Evolutionary conservation across 768 basidiomycete species (phyloP), one percentile per base, ranked within the genome.

Genomic region (Lactarius pseudohatsudake): DNA sequence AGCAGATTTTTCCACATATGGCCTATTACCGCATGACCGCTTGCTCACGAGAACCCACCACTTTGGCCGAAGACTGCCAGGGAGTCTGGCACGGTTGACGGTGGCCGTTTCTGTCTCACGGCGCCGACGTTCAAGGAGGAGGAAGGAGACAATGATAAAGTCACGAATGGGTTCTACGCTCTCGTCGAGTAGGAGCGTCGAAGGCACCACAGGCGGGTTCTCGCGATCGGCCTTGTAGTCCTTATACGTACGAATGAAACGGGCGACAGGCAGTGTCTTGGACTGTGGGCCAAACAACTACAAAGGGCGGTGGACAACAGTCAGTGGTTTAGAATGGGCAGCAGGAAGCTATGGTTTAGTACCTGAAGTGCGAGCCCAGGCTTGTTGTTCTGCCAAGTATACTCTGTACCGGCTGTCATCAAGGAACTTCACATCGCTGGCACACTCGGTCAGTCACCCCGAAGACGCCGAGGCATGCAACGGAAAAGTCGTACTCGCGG

Each of bases 91-190:
- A 3, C 30, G 57, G 45, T 43, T 69, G 34, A 56, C 57, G 7
- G 64, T 57, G 22, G 54, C 43, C 1, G 61, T 63, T 41, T 69
- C 68, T 9, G 38, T 59, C 64, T 65, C 68, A 16, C 69, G 69
- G 15, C 68, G 67, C n/a, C 68, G 67, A 45, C 69, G 67, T 30
- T 70, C 69, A 15, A 70, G 18, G 30, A 70, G 28, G 15, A 70
- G 69, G 40, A 70, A 70, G 36, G 69, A 70, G 9, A 64, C 59
- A 26, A 66, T 32, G 34, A 70, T 61, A 2, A 63, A 28, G 16
- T 69, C 64, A 20, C 68, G 69, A 36, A 69, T 69, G 13, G 57
- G 57, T 15, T 69, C 68, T 28, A 62, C 70, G 26, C 58, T 47
- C 53, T 57, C 64, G 40, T 66, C 68, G 50, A 70, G 32, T 30